Evolutionary conservation across 139 green algal species (phyloP).

Genomic region (Mesotaenium endlicherianum): DNA sequence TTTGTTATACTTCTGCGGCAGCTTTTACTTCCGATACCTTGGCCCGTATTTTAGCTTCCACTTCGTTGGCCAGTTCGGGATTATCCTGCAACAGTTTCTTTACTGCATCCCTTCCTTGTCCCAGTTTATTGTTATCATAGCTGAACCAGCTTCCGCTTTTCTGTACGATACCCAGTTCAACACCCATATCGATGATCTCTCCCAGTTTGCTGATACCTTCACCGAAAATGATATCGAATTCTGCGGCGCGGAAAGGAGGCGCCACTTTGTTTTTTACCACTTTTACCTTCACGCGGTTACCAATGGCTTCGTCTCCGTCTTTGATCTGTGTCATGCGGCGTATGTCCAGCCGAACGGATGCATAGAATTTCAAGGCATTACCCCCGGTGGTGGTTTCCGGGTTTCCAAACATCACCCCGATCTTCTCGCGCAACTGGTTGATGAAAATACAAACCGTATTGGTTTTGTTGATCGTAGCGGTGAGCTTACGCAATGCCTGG

Average conservation of each 20-base stretch:
- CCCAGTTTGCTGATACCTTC: constrained; percentile 2
- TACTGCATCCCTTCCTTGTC: constrained; percentile 46
- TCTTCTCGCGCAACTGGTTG: constrained; percentile 90
- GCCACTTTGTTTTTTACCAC: constrained; percentile 14
- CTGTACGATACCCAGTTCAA: neutral
- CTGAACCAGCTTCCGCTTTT: constrained; percentile 8
- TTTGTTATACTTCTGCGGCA: too few relatives aligned
- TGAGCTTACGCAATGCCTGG: constrained; percentile 84
- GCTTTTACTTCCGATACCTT: too few relatives aligned
- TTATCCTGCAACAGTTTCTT: constrained; percentile 1
- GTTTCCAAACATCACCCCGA: constrained; percentile 44
- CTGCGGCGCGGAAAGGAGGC: neutral
- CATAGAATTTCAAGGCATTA: constrained; percentile 94
- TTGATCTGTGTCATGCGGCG: constrained; percentile 14
- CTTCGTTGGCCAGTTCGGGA: neutral
- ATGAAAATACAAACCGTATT: constrained; percentile 84
- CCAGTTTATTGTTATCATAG: constrained; percentile 16
- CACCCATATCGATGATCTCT: constrained; percentile 7
- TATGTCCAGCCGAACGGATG: constrained; percentile 53
- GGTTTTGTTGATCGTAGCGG: constrained; percentile 70
- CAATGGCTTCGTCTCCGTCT: constrained; percentile 14
- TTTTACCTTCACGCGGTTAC: constrained; percentile 15
- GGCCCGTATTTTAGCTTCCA: too few relatives aligned
- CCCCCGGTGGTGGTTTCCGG: constrained; percentile 88
- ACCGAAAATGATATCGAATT: constrained; percentile 20